A percentile compares a stretch with the other conserved stretches of the same genome.
These are phyloP conservation scores for Besnoitia besnoiti DNA, from an alignment of 169 alveolate genomes.

Conservation along the genomic window DNA sequence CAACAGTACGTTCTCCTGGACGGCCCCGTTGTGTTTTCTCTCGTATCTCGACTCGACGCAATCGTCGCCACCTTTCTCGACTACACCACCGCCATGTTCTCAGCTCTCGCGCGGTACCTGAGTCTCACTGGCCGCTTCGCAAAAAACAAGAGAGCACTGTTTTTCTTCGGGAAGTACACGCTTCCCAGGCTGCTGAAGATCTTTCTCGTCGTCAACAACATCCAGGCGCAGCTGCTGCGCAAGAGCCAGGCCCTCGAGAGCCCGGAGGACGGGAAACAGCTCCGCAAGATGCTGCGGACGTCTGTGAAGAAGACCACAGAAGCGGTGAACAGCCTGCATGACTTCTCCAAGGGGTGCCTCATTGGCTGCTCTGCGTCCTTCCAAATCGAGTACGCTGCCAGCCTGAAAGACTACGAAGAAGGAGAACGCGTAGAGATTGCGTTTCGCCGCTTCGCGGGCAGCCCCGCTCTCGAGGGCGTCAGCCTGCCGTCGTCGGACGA, in stretches of 20 bases:
- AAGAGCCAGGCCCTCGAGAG: background rate
- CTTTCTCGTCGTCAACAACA: background rate
- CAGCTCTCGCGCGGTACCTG: constrained; percentile 44
- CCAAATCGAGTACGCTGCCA: background rate
- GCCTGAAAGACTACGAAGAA: background rate
- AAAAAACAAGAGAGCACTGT: constrained; percentile 51
- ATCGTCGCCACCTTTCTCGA: background rate
- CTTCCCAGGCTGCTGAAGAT: constrained; percentile 52
- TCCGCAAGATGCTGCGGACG: background rate
- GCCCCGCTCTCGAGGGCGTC: background rate
- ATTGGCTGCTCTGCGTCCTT: background rate
- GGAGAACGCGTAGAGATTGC: constrained; percentile 8
- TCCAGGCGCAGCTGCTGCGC: background rate
- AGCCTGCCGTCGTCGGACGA: background rate
- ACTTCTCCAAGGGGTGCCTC: background rate
- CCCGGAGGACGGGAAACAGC: background rate
- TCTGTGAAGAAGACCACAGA: background rate
- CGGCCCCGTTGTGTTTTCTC: constrained; percentile 17
- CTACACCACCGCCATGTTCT: background rate
- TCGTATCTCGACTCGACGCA: constrained; percentile 38
- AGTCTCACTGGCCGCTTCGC: constrained; percentile 22
- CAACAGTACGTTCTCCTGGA: background rate
- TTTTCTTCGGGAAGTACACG: constrained; percentile 49
- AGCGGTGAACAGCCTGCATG: background rate
- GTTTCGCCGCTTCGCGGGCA: background rate